Base-by-base conservation (phyloP, 2,329 filamentous ascomycete genomes). In the Xylariales sp. region DNA sequence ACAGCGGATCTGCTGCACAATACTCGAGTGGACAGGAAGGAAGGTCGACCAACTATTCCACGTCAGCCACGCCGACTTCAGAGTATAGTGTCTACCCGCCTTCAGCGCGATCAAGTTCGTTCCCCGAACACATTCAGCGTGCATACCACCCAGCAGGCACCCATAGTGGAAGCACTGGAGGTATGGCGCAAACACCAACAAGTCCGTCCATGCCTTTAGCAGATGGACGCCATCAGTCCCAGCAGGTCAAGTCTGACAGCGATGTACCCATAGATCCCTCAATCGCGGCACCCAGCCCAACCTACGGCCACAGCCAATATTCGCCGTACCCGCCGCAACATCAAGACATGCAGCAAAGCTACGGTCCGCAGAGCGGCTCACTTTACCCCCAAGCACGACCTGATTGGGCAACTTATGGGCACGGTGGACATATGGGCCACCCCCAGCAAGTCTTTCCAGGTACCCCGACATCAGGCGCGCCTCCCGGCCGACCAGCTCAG, bases 221-320 rank as follows among this genome's bases (percentile, higher is more conserved):
- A 78, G 86, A 89, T 88, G 86, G 68, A 62, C 74, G 77, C 72
- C 81, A 86, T 83, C 84, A 83, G 73, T 76, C 79, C 72, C 74
- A 78, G 66, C 75, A 80, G 76, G 78, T 84, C 71, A 90, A 88
- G 70, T 94, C 90, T 95, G 87, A 95, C 88, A 80, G 78, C 80
- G 84, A 88, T 82, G 82, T 94, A 75, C 88, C 88, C 84, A 90
- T 95, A 96, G 91, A 96, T 94, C 89, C 90, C 61, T 94, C 89
- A 66, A 95, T 96, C 65, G 86, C 89, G 67, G 84, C 87, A 58
- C 86, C 88, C 61, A 95, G 88, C 76, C 90, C 91, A 46, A 90
- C 88, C 57, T 96, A 95, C 64, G 79, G 87, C 55, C 85, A 88
- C 57, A 71, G 75, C 48, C 82, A 86, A 63, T 94, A 95, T 66